phyloP scores from a whole-genome alignment of 2,329 filamentous ascomycete species.

The Pezicula carpinea region DNA sequence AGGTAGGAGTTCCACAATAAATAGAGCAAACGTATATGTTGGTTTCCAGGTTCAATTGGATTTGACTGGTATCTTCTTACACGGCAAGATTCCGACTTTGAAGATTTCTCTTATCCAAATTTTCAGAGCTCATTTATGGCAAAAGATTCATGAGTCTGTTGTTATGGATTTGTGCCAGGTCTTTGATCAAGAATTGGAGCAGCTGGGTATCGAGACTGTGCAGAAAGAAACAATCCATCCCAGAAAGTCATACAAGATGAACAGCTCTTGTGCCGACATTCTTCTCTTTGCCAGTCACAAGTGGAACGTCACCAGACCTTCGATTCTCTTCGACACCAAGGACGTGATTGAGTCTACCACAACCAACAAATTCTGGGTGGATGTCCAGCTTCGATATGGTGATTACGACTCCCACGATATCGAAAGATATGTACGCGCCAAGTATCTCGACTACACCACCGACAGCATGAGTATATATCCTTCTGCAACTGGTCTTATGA shows the following conservation, averaged over 20 bases:
- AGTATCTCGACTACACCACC: constrained; percentile 97
- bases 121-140: constrained; percentile 99
- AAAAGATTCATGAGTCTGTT: constrained; percentile 98
- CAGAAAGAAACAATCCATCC: constrained; percentile 99
- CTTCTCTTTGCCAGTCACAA: constrained; percentile 96
- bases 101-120: constrained; percentile 99
- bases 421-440: constrained; percentile 93
- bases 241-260: constrained; percentile 99
- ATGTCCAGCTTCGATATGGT: constrained; percentile 92
- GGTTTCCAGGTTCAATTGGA: constrained; percentile 99
- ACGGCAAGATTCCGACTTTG: constrained; percentile 96
- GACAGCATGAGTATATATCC: constrained; percentile 99
- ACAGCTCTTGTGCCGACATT: constrained; percentile 97
- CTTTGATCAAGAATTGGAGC: constrained; percentile 94
- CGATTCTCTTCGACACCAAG: constrained; percentile 91
- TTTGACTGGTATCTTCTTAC: constrained; percentile 96
- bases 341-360: constrained; percentile 90
- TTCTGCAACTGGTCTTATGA: constrained; percentile 94
- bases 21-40: constrained; percentile 94
- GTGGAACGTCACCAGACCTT: constrained; percentile 95
- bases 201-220: constrained; percentile 91
- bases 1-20: constrained; percentile 68
- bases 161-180: constrained; percentile 99
- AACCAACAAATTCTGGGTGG: constrained; percentile 99
- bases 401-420: constrained; percentile 99